Evolutionary conservation across 192 early-diverging fungal species (phyloP), one percentile per base, ranked within the genome.

Genomic region (Coemansia erecta): DNA sequence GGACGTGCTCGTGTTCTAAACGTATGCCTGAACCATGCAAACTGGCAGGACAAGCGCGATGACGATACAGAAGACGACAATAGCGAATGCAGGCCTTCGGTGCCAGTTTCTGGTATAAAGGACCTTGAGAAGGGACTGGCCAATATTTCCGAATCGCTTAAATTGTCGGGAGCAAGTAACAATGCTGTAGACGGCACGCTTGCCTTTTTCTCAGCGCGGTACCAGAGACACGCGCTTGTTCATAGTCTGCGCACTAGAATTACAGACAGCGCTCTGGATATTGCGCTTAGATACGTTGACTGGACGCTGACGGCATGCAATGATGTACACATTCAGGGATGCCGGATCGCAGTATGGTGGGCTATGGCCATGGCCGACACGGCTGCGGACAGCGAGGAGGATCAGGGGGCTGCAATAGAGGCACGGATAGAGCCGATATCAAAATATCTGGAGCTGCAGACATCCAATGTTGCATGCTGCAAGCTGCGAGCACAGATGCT

Each of bases 311-410:
- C 14, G 21, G 33, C 39, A 13, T 9, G 18, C 42, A 33, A 56
- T 13, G 52, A 49, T 26, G 31, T 44, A 22, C 53, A 48, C 23
- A 31, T 51, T 28, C 41, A 44, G 18, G 65, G 60, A 2, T 56
- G 57, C 18, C 78, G 80, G 35, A 68, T 73, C 19, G 43, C 83
- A 8, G 81, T 85, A 33, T 81, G 82, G 51, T 82, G 83, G 78
- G 83, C 87, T 7, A 64, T 87, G 44, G 82, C 83, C 2, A 69
- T 71, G 1, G 60, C 77, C 15, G 77, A 56, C 17, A n/a, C 19
- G 19, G 21, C 78, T 0, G 81, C 77, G 35, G 58, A 66, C 8
- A 37, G 35, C 8, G 35, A 37, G 35, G 59, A 76, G 19, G 78
- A 73, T 0, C 63, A 77, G 18, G 73, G 80, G 8, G 69, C 76